A percentile compares a stretch with the other conserved stretches of the same genome.
These are phyloP conservation scores for Chrysopogon serrulatus DNA, from an alignment of 176 grass and related monocot species.

Conservation along the genomic window DNA sequence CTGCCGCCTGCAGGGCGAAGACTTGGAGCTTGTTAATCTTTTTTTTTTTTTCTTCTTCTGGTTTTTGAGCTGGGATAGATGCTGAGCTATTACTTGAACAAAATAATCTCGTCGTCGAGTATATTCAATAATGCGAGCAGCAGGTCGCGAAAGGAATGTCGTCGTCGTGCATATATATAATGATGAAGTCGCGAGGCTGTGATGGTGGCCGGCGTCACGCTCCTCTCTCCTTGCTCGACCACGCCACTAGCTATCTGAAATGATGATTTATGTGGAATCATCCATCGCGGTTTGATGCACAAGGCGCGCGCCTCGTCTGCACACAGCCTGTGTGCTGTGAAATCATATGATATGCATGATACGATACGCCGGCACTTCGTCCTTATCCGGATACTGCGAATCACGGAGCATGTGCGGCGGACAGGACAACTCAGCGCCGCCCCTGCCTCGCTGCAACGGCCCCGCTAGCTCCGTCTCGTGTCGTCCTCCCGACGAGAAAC, in stretches of 20 bases:
- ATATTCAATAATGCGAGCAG: neutral
- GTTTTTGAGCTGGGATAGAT: neutral
- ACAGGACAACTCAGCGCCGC: neutral
- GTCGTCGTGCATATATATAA: neutral
- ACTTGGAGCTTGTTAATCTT: neutral
- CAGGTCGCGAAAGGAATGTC: neutral
- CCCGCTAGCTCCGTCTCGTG: neutral
- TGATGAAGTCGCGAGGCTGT: neutral
- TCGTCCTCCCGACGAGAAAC: too few relatives aligned
- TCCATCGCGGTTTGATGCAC: neutral
- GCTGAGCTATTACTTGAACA: too few relatives aligned
- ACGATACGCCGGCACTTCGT: neutral
- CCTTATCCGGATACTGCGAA: neutral
- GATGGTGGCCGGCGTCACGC: too few relatives aligned
- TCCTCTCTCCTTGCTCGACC: neutral
- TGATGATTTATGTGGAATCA: neutral
- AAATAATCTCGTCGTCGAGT: too few relatives aligned
- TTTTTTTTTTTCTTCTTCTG: neutral
- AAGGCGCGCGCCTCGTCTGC: neutral
- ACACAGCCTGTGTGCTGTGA: neutral
- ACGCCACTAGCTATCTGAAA: neutral
- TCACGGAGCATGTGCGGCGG: conserved; percentile 3
- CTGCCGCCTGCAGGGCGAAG: neutral
- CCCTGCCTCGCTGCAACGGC: neutral
- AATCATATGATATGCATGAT: neutral